Base-by-base conservation (phyloP, 1,284 basidiomycete species). In the Somion occarium region DNA sequence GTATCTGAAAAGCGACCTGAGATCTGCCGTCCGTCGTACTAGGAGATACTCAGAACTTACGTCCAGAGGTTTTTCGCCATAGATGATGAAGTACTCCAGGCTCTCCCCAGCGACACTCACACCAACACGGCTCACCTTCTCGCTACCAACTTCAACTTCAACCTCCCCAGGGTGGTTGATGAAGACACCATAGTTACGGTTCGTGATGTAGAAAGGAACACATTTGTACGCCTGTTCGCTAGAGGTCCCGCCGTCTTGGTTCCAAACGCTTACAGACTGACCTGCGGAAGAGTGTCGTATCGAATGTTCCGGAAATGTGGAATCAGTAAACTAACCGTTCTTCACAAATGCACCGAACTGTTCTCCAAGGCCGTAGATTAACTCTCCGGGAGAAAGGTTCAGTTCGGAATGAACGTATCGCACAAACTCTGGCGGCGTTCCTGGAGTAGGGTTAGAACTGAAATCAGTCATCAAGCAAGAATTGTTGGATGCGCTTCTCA, bases 131-230 rank as follows among this genome's bases (percentile, higher is more conserved):
- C 81, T 82, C 61, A 84, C 82, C 66, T 88, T 88, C 64, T 88
- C 86, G 50, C 80, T 82, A 3, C 83, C 84, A 7, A 88, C 76
- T 61, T 90, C 86, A 30, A 88, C 75, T 61, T 88, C 85, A 22
- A 86, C 82, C 61, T 88, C 86, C n/a, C 85, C 86, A 2, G 85
- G 75, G 57, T 88, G 80, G 64, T 88, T 87, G 63, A 90, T 80
- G 62, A 88, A 88, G 18, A 89, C 75, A 30, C 85, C 86, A 56
- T 88, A 90, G 53, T 80, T 79, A 42, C 80, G 72, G 59, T 82
- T 82, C 3, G 82, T 84, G 58, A 85, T 78, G 59, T 85, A 85
- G 64, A 86, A 85, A 1, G 83, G 83, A n/a, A 85, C 74, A 53
- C 79, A 82, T 74, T 85, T 88, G 68, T 88, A 88, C 1, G 83